Evolutionary conservation across 208 protist genomes (phyloP), one percentile per base, ranked within the genome.

Genomic region (Naegleria lovaniensis): DNA sequence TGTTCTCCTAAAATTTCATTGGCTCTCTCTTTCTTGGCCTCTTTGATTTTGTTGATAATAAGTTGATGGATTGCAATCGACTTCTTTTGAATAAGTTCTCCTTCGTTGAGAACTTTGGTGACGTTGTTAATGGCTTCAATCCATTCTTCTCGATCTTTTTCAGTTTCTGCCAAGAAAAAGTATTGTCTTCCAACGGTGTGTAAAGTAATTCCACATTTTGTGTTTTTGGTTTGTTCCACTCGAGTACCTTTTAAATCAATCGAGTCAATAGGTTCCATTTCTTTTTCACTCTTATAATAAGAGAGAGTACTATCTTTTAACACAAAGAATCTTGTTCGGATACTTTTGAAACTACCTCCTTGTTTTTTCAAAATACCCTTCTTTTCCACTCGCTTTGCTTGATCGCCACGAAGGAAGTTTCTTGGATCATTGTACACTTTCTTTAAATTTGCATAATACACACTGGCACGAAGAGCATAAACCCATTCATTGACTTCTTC

Each of bases 231-330:
- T 58, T 19, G 25, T 85, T 85, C 83, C 4, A 88, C 33, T 38
- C 40, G 33, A 22, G 43, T 58, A 16, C 41, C 41, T 38, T 58
- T 88, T 13, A 88, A 39, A 88, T 88, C 85, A 58, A 88, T 58
- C 16, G 39, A 36, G 36, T 88, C 85, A 38, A 88, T 88, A 38
- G 85, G 85, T 39, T 88, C 85, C 43, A 48, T 51, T n/a, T 88
- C 85, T 29, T 88, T 88, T 33, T 88, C 85, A 58, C 41, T 58
- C 19, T 88, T 88, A 39, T 88, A 88, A 58, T 88, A 88, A 5
- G 41, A 36, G 7, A 88, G n/a, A 22, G 33, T 22, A 39, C 25
- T 38, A 38, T 88, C 43, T 39, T 88, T 88, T n/a, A 88, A 19
- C n/a, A 51, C 33, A 58, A 88, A 88, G 19, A 43, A 88, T 58